Evolutionary conservation across 495 filamentous ascomycete species (phyloP).

Genomic region (Penicillium bialowiezense): DNA sequence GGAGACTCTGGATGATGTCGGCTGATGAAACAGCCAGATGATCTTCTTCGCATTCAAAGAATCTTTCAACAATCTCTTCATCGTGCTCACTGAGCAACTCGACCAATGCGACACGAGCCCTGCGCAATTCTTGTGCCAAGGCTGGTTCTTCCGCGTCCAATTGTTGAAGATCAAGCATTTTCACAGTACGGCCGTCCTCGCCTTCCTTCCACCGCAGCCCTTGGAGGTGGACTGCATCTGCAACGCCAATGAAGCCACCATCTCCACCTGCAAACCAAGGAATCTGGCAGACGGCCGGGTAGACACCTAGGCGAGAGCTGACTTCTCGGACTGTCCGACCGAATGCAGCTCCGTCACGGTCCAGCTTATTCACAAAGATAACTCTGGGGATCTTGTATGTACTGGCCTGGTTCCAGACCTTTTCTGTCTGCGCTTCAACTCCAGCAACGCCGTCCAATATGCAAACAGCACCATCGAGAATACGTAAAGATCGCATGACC

Average conservation of each 20-base stretch:
- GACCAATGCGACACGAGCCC: slow-evolving; percentile 72
- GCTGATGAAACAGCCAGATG: slow-evolving; percentile 60
- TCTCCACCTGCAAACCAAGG: slow-evolving; percentile 82
- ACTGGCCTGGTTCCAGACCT: slow-evolving; percentile 91
- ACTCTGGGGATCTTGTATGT: slow-evolving; percentile 82
- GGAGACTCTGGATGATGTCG: slow-evolving; percentile 69
- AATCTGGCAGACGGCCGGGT: slow-evolving; percentile 90
- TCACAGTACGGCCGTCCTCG: slow-evolving; percentile 63
- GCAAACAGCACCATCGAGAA: slow-evolving; percentile 92
- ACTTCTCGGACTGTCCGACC: slow-evolving; percentile 82
- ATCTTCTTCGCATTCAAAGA: slow-evolving; percentile 72
- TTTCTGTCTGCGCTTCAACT: slow-evolving; percentile 96
- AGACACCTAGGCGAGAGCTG: slow-evolving; percentile 71
- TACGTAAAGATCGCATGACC: slow-evolving; percentile 86
- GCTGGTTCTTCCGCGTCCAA: slow-evolving; percentile 49
- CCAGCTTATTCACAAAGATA: slow-evolving; percentile 93
- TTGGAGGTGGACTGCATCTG: slow-evolving; percentile 69
- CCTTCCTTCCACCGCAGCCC: slow-evolving; percentile 55
- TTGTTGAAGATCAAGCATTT: slow-evolving; percentile 46
- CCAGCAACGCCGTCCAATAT: slow-evolving; percentile 96
- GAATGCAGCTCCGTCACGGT: slow-evolving; percentile 91
- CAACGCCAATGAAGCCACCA: slow-evolving; percentile 74
- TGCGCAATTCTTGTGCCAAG: slow-evolving; percentile 67
- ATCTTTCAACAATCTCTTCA: slow-evolving; percentile 78
- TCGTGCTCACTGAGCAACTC: slow-evolving; percentile 86